phyloP scores from a whole-genome alignment of 1,284 basidiomycete genomes.

The Butyriboletus appendiculatus region DNA sequence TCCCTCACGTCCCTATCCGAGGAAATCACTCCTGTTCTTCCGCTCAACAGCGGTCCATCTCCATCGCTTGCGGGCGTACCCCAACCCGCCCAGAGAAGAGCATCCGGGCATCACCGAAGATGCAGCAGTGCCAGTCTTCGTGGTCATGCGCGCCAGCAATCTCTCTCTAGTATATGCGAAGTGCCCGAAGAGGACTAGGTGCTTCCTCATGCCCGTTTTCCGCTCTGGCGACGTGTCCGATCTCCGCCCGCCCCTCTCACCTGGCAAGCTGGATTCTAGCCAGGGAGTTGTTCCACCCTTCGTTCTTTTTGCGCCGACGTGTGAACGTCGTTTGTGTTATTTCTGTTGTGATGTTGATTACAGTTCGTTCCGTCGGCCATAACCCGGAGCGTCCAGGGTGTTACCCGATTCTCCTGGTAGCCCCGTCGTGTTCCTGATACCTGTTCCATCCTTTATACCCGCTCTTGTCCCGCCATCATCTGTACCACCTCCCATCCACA shows the following conservation, averaged over 20 bases:
- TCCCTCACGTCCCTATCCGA: slow-evolving; percentile 37
- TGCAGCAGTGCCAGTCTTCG: slow-evolving; percentile 36
- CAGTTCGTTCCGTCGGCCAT: slow-evolving; percentile 23
- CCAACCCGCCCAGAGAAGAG: slow-evolving; percentile 19
- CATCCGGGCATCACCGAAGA: slow-evolving; percentile 32
- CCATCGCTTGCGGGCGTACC: slow-evolving; percentile 11
- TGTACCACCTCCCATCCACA: slow-evolving; percentile 29
- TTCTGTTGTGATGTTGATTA: slow-evolving; percentile 24
- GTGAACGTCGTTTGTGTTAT: slow-evolving; percentile 15
- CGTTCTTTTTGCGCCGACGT: slow-evolving; percentile 18
- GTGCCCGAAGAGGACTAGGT: slow-evolving; percentile 35
- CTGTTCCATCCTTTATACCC: slow-evolving; percentile 34
- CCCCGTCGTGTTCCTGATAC: slow-evolving; percentile 31
- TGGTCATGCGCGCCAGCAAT: slow-evolving; percentile 33
- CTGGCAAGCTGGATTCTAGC: slow-evolving; percentile 28
- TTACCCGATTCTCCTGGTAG: slow-evolving; percentile 17
- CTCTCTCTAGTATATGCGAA: slow-evolving; percentile 35
- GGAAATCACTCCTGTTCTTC: slow-evolving; percentile 32
- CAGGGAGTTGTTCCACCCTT: slow-evolving; percentile 16
- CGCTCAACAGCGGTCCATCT: slow-evolving; percentile 15
- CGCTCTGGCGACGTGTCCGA: background rate
- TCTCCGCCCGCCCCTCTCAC: background rate
- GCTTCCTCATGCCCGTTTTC: background rate
- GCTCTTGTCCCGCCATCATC: slow-evolving; percentile 24
- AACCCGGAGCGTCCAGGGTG: slow-evolving; percentile 14